A percentile compares a stretch with the other conserved stretches of the same genome.
phyloP scores from a whole-genome alignment of 352 stramenopile species.

The Phytophthora hybrid region DNA sequence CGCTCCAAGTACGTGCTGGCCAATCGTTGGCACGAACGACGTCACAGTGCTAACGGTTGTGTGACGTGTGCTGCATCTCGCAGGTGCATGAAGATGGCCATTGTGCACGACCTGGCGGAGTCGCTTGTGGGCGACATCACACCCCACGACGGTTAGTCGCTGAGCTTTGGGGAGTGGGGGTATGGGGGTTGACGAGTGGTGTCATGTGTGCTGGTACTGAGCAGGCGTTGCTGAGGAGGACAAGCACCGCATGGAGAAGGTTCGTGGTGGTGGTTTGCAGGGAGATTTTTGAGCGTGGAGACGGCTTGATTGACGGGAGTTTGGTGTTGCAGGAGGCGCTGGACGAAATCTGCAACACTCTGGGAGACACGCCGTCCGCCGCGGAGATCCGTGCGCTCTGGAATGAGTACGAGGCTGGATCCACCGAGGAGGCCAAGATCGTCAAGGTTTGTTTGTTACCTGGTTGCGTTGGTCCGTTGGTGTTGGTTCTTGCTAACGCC shows the following conservation, averaged over 20 bases:
- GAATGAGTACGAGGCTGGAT: constrained; percentile 89
- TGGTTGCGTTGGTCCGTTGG: neutral
- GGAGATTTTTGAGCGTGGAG: neutral
- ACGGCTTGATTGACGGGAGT: neutral
- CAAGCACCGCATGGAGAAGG: constrained; percentile 92
- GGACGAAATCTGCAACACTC: constrained; percentile 68
- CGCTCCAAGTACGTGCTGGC: constrained; percentile 62
- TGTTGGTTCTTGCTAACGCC: constrained; percentile 10
- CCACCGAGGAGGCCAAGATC: constrained; percentile 84
- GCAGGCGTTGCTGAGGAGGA: constrained; percentile 88
- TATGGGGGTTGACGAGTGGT: constrained; percentile 1
- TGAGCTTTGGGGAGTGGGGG: neutral
- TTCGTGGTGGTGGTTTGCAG: constrained; percentile 5
- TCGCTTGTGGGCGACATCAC: constrained; percentile 95
- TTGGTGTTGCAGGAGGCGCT: constrained; percentile 58
- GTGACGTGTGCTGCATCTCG: constrained; percentile 5
- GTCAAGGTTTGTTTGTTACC: constrained; percentile 68
- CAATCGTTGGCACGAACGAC: constrained; percentile 10
- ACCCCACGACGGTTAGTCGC: constrained; percentile 77
- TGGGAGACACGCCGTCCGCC: constrained; percentile 64
- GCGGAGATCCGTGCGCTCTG: constrained; percentile 81
- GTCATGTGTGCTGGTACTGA: neutral
- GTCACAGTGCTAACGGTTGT: neutral
- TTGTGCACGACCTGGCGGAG: constrained; percentile 95
- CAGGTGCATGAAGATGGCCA: constrained; percentile 92